Base-by-base conservation (phyloP, 257 asterid species). In the Craterostigma plantagineum region DNA sequence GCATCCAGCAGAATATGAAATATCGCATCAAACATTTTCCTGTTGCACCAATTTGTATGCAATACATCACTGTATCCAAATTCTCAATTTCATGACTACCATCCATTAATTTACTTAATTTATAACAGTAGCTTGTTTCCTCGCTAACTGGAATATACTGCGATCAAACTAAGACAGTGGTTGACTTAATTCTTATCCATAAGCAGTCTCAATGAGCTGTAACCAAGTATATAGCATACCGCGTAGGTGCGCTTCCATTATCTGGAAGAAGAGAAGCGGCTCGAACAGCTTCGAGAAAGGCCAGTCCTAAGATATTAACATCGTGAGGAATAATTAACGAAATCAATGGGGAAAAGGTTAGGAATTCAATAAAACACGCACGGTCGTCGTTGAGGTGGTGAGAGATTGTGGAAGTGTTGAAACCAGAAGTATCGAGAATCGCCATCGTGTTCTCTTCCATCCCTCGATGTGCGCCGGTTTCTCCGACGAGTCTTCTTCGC, bases 261-360 rank as follows among this genome's bases (percentile, higher is more conserved):
- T 62, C 76, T 0, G 90, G 71, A 48, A 75, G 74, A 42, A 81
- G 68, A 48, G 73, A 73, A 61, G 81, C 81, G 49, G 84, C 63
- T 49, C 93, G 87, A 58, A 86, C 87, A 45, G 97, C 97, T 60
- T 81, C 91, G 23, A 86, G 72, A 62, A 73, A 86, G 56, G 82
- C 72, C 59, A 73, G 81, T 39, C 84, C 97, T 86, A 42, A 56
- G 17, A 13, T n/a, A n/a, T n/a, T n/a, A n/a, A n/a, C n/a, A n/a
- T n/a, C n/a, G n/a, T n/a, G n/a, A n/a, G n/a, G n/a, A n/a, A n/a
- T n/a, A n/a, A n/a, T n/a, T n/a, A n/a, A n/a, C n/a, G n/a, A n/a
- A n/a, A n/a, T n/a, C n/a, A n/a, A 23, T 23, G 30, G 6, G 8
- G 34, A 3, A 10, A 14, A 10, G n/a, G 6, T 1, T 33, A n/a